Base-by-base conservation (phyloP, 2,329 filamentous ascomycete species). In the Pseudogymnoascus sp. region DNA sequence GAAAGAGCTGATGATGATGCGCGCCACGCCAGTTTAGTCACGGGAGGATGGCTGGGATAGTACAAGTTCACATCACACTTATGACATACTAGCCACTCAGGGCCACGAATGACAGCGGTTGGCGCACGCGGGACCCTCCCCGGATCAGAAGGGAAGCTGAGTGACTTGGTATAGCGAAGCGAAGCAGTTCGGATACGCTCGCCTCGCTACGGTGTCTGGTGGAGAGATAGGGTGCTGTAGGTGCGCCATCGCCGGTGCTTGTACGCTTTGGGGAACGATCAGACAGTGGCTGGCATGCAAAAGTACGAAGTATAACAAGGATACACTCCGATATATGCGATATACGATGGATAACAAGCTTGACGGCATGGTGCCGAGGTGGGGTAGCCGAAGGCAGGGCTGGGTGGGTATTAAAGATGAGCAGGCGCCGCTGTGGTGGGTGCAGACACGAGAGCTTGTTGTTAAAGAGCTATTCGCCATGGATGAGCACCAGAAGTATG, bases 381-480 rank as follows among this genome's bases (percentile, higher is more conserved):
- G 50, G 50, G 50, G 50, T 57, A 57, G 26, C 28, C 50, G 50
- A 57, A 35, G 50, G 50, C 50, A 57, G 50, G 50, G 50, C 50
- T 35, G 50, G 50, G 50, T 57, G 50, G 28, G 50, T 57, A 57
- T 57, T 57, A 57, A 57, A 57, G 50, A 57, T 57, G 50, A 35
- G n/a, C 50, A 57, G 59, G 38, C 59, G 59, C 59, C 38, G 35
- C 33, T 26, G 59, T 61, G 59, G 59, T 40, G 33, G 38, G 59
- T 61, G 59, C 35, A 61, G 21, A 61, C 38, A 26, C 33, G 26
- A 61, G 35, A 61, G 38, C 59, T 61, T 61, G 21, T 61, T 40
- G 21, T 38, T 6, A 42, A 61, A 17, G 59, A 61, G 35, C 26
- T 61, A 61, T 61, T 61, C 33, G 59, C 21, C 8, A 61, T 61